Base-by-base conservation (phyloP, 2,329 filamentous ascomycete species). In the Blastomyces silverae region DNA sequence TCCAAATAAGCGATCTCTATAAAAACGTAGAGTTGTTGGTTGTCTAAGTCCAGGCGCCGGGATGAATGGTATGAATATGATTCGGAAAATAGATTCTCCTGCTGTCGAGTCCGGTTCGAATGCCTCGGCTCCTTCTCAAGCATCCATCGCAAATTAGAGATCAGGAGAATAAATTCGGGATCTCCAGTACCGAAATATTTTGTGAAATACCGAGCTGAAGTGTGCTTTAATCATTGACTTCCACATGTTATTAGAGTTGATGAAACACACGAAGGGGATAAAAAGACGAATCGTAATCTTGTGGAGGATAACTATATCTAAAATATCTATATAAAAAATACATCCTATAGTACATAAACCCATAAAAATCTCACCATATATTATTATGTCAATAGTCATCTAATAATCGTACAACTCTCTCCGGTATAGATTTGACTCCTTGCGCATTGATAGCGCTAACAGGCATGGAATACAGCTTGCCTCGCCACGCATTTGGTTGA, bases 391-490 rank as follows among this genome's bases (percentile, higher is more conserved):
- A 69, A 48, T 64, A 42, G 20, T 65, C 73, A 57, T 79, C 76
- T 66, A 81, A 66, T 61, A 80, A 72, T 52, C 77, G 75, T 66
- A 79, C 76, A 44, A 79, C 75, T 50, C 77, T 71, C 50, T 74
- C 73, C 2, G 78, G 77, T 62, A 81, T 78, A 22, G 74, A 73
- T 64, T 91, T 86, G 10, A 96, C 87, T 2, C 93, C 92, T 74
- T 97, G 87, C 5, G 89, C 90, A 65, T 88, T 85, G 67, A 97
- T 95, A 59, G 93, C 94, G 74, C 92, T 96, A 59, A 97, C 87
- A 0, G 94, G 94, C 66, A 97, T 87, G 25, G 85, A 89, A 28
- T 84, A 81, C 42, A 86, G 66, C 28, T 78, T 78, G 58, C 79
- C 77, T 66, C 76, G 82, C 85, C 85, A 88, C 6, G 80, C 90